Evolutionary conservation across 2,329 filamentous ascomycete genomes (phyloP).

Genomic region (Macroventuria anomochaeta): DNA sequence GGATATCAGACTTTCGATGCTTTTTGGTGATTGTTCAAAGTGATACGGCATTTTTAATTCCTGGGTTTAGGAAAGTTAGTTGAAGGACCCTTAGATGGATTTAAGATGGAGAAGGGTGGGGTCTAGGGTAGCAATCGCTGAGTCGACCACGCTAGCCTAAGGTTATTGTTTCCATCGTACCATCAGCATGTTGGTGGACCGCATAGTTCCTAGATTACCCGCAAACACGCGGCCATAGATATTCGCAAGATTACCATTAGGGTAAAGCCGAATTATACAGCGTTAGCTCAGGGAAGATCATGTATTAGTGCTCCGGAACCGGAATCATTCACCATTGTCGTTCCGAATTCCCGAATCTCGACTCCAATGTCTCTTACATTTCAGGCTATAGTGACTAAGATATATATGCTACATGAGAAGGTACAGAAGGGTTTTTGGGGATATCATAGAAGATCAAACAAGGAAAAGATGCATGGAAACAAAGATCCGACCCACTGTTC

Average conservation of each 20-base stretch:
- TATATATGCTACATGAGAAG: constrained; percentile 12
- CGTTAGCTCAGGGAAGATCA: no score
- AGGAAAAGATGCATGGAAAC: not conserved
- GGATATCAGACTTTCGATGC: not conserved
- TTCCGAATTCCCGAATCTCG: not conserved
- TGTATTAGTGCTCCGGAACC: not conserved
- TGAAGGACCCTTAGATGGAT: not conserved
- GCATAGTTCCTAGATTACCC: not conserved
- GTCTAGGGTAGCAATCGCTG: not conserved
- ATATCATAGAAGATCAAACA: constrained; percentile 12
- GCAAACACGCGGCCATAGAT: not conserved
- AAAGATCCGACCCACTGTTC: not conserved
- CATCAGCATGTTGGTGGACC: not conserved
- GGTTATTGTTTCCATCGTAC: not conserved
- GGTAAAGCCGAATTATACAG: not conserved
- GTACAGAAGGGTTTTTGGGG: constrained; percentile 10
- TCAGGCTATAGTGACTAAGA: not conserved
- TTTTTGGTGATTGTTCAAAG: not conserved
- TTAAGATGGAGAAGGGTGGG: not conserved
- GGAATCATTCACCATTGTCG: not conserved
- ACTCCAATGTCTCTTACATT: not conserved
- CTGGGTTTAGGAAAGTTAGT: not conserved
- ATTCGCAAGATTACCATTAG: not conserved
- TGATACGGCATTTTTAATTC: not conserved
- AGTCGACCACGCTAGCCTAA: constrained; percentile 1